phyloP scores from a whole-genome alignment of 805 yeast genomes.

The Barnettozyma sp. region DNA sequence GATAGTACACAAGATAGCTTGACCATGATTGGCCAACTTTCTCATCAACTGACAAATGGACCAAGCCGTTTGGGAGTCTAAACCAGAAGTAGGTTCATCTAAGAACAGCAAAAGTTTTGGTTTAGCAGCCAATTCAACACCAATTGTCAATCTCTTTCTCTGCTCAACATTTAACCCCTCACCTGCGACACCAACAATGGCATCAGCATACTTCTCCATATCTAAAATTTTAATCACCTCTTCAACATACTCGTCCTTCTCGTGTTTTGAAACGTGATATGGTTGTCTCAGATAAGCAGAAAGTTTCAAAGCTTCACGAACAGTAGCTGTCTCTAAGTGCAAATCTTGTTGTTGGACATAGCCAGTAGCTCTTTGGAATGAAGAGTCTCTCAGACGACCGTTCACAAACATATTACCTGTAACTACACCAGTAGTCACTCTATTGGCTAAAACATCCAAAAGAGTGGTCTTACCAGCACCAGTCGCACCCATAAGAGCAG shows the following conservation, averaged over 20 bases:
- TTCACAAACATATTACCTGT: conserved; percentile 65
- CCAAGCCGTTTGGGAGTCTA: conserved; percentile 66
- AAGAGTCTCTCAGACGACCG: conserved; percentile 51
- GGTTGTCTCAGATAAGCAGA: conserved; percentile 68
- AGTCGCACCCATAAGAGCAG: conserved; percentile 73
- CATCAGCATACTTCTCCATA: conserved; percentile 60
- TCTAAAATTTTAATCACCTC: conserved; percentile 55
- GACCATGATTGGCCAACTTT: conserved; percentile 52
- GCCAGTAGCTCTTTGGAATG: conserved; percentile 49
- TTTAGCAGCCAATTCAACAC: conserved; percentile 61
- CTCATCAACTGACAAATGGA: conserved; percentile 55
- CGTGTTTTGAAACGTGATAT: conserved; percentile 38
- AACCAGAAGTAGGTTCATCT: conserved; percentile 66
- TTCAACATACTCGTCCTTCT: conserved; percentile 61
- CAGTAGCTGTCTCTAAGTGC: conserved; percentile 59
- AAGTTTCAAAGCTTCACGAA: conserved; percentile 63
- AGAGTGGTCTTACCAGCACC: conserved; percentile 81
- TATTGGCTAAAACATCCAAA: conserved; percentile 61
- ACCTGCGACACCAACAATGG: conserved; percentile 69
- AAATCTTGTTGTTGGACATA: conserved; percentile 76
- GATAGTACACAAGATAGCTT: conserved; percentile 66
- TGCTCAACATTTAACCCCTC: conserved; percentile 61
- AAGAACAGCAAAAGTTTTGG: conserved; percentile 53
- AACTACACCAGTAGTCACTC: conserved; percentile 64
- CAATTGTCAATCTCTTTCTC: conserved; percentile 59